These are phyloP conservation scores for Verticillium alfalfae DNA, from an alignment of 2,329 filamentous ascomycete genomes.

Conservation along the genomic window DNA sequence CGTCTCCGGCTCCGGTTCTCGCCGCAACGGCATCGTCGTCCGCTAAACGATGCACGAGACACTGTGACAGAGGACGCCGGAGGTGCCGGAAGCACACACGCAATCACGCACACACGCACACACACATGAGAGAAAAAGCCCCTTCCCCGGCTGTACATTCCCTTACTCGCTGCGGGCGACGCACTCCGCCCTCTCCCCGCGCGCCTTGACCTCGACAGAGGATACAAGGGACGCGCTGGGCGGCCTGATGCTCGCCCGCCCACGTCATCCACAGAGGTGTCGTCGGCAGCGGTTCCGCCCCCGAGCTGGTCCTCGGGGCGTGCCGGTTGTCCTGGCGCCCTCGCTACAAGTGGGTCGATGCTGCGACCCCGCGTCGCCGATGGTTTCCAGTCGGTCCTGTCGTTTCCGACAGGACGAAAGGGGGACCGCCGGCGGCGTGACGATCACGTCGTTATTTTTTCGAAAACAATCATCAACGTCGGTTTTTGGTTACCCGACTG, in stretches of 20 bases:
- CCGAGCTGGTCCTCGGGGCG: constrained; percentile 39
- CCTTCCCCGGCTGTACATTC: constrained; percentile 24
- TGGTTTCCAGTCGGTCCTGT: not conserved
- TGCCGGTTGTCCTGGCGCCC: constrained; percentile 12
- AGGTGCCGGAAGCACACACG: constrained; percentile 5
- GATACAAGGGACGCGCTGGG: not conserved
- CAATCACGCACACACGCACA: not conserved
- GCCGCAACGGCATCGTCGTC: constrained; percentile 61
- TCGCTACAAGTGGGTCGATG: constrained; percentile 43
- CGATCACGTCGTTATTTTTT: constrained; percentile 2
- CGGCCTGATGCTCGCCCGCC: not conserved
- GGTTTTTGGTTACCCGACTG: not conserved
- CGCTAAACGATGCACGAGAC: constrained; percentile 21
- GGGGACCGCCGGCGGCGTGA: not conserved
- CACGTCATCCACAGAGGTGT: not conserved
- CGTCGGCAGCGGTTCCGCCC: constrained; percentile 2
- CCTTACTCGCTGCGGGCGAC: constrained; percentile 11
- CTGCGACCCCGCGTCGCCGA: constrained; percentile 40
- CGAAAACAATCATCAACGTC: constrained; percentile 6
- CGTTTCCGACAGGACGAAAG: not conserved
- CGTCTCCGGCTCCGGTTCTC: constrained; percentile 43
- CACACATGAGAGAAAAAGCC: constrained; percentile 8
- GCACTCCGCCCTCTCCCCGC: not conserved
- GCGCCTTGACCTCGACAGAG: not conserved
- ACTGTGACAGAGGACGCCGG: not conserved